These are phyloP conservation scores for Phlegmacium glaucopus DNA, from an alignment of 768 basidiomycete genomes.

Conservation along the genomic window DNA sequence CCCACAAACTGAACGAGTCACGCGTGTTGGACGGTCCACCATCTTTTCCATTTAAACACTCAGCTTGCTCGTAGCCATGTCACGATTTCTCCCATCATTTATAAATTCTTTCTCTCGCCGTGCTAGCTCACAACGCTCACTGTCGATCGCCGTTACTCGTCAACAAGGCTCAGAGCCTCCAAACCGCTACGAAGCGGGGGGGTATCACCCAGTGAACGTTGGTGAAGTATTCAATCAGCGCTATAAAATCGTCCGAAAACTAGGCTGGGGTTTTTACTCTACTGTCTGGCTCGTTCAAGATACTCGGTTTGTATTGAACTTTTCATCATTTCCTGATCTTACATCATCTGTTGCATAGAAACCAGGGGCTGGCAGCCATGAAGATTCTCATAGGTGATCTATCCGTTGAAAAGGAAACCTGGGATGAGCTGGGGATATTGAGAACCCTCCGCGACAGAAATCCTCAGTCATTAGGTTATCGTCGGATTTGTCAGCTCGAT, in stretches of 20 bases:
- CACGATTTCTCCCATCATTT: no score
- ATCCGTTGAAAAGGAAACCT: slow-evolving; percentile 13
- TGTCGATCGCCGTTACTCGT: no score
- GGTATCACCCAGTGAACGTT: slow-evolving; percentile 34
- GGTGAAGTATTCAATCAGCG: slow-evolving; percentile 40
- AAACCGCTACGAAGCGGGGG: slow-evolving; percentile 29
- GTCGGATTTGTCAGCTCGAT: slow-evolving; percentile 71
- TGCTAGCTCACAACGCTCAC: no score
- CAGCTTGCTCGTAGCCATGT: no score
- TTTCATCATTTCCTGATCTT: neutral
- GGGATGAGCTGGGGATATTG: slow-evolving; percentile 47
- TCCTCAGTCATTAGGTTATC: slow-evolving; percentile 50
- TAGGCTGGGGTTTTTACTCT: slow-evolving; percentile 51
- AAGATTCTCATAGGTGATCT: slow-evolving; percentile 49
- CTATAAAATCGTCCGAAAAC: slow-evolving; percentile 50
- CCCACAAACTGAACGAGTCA: no score
- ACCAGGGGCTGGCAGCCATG: slow-evolving; percentile 43
- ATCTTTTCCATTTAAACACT: no score
- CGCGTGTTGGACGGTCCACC: no score
- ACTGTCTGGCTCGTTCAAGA: slow-evolving; percentile 43
- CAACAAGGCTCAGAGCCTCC: slow-evolving; percentile 1
- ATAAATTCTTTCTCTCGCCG: no score
- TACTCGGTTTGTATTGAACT: slow-evolving; percentile 14
- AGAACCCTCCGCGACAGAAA: slow-evolving; percentile 40
- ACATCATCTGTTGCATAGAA: slow-evolving; percentile 14